Conservation (phyloP, 495 filamentous ascomycete genomes). For the Umbilicaria muhlenbergii region DNA sequence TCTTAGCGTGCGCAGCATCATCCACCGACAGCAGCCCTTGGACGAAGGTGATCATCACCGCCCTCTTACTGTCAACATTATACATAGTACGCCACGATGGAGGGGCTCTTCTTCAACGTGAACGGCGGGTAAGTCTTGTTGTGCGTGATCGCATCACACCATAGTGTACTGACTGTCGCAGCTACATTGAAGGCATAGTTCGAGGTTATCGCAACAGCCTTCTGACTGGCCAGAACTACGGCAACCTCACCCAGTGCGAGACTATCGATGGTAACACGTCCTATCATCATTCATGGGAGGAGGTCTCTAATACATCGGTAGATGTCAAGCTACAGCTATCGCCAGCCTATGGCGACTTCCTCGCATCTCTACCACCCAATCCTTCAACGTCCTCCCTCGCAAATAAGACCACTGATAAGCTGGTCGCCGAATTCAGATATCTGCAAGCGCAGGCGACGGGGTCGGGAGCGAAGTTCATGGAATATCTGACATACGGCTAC, state of each 20-base stretch:
- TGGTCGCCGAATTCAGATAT: constrained; percentile 95
- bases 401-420: constrained; percentile 90
- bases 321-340: constrained; percentile 96
- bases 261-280: constrained; percentile 68
- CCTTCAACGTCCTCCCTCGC: constrained; percentile 92
- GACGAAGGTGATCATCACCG: neutral
- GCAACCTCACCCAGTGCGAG: constrained; percentile 95
- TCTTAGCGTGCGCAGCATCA: too few species aligned
- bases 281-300: neutral
- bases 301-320: constrained; percentile 19
- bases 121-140: constrained; percentile 59
- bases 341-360: constrained; percentile 94
- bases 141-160: too few species aligned
- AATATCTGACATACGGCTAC: constrained; percentile 96
- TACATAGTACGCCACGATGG: constrained; percentile 40
- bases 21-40: too few species aligned
- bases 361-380: constrained; percentile 85
- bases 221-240: constrained; percentile 80
- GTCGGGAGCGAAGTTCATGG: constrained; percentile 81
- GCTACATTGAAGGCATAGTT: constrained; percentile 92
- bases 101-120: constrained; percentile 91
- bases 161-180: constrained; percentile 22
- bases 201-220: constrained; percentile 92
- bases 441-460: constrained; percentile 83
- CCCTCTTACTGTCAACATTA: neutral